These are phyloP conservation scores for Ogataea zsoltii DNA, from an alignment of 805 yeast species.

Conservation along the genomic window DNA sequence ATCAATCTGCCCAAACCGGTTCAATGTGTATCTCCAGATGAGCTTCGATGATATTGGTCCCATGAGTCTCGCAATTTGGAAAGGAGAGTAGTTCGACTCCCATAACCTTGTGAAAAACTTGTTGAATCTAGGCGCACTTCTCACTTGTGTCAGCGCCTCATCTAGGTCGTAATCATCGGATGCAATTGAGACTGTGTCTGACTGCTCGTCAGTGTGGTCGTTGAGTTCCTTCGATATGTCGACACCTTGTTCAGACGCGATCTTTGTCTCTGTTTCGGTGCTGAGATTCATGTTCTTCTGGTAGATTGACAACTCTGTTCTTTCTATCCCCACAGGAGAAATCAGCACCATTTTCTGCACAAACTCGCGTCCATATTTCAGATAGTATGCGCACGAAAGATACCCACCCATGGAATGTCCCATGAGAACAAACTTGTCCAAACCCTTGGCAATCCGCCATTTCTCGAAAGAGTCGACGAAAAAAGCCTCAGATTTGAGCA, in stretches of 20 bases:
- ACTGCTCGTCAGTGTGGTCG: slow-evolving; percentile 16
- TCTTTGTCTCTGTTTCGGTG: slow-evolving; percentile 17
- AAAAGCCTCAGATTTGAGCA: slow-evolving; percentile 53
- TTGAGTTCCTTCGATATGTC: slow-evolving; percentile 35
- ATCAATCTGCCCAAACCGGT: slow-evolving; percentile 39
- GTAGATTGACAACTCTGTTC: slow-evolving; percentile 50
- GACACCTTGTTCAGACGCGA: slow-evolving; percentile 30
- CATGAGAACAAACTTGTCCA: slow-evolving; percentile 57
- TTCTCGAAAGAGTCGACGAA: slow-evolving; percentile 59
- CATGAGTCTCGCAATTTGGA: slow-evolving; percentile 45
- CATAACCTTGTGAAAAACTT: slow-evolving; percentile 45
- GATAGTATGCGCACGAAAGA: slow-evolving; percentile 63
- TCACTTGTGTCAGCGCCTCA: slow-evolving; percentile 28
- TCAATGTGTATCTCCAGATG: slow-evolving; percentile 56
- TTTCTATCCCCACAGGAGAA: slow-evolving; percentile 79
- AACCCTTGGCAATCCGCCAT: slow-evolving; percentile 55
- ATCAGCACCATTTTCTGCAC: slow-evolving; percentile 59
- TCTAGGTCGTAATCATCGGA: slow-evolving; percentile 12
- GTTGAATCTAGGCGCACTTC: slow-evolving; percentile 36
- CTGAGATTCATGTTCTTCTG: slow-evolving; percentile 1
- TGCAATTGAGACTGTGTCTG: slow-evolving; percentile 13
- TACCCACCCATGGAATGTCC: slow-evolving; percentile 85
- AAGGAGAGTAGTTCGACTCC: slow-evolving; percentile 57
- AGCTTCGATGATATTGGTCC: slow-evolving; percentile 58
- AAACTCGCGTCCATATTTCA: slow-evolving; percentile 50